Conservation (phyloP, 768 basidiomycete genomes). For the Galerina marginata region DNA sequence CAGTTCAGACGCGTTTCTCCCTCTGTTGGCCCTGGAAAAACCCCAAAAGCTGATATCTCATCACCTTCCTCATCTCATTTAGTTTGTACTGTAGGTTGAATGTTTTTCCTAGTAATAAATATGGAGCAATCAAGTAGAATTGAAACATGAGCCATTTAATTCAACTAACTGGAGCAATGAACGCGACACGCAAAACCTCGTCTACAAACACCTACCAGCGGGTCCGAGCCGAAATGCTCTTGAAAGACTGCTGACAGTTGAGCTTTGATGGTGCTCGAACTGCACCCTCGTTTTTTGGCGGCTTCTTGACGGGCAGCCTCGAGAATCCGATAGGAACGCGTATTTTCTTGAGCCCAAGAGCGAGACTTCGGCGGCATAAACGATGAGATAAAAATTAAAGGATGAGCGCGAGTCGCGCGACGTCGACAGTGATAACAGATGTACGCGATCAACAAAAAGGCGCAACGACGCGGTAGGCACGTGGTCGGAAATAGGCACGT, state of each 20-base stretch:
- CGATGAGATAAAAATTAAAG: neutral
- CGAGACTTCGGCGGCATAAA: neutral
- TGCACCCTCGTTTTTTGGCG: neutral
- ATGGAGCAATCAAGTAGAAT: too few species aligned
- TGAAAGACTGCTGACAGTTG: neutral
- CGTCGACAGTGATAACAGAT: neutral
- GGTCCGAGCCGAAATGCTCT: slow-evolving; percentile 14
- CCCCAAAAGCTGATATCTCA: too few species aligned
- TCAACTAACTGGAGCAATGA: too few species aligned
- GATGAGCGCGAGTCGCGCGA: slow-evolving; percentile 13
- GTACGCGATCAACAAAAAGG: too few species aligned
- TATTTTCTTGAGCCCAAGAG: neutral
- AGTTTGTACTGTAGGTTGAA: too few species aligned
- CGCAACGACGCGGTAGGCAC: neutral
- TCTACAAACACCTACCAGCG: too few species aligned
- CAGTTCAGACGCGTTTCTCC: too few species aligned
- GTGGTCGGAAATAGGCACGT: slow-evolving; percentile 8
- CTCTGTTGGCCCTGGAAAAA: too few species aligned
- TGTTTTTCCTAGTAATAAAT: too few species aligned
- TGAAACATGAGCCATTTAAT: too few species aligned
- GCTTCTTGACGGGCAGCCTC: neutral
- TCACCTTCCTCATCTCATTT: too few species aligned
- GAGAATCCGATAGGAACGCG: slow-evolving; percentile 1
- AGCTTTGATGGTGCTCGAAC: neutral
- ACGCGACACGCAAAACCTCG: neutral